phyloP scores from a whole-genome alignment of 1,284 basidiomycete species.

The Ganoderma lucidum region DNA sequence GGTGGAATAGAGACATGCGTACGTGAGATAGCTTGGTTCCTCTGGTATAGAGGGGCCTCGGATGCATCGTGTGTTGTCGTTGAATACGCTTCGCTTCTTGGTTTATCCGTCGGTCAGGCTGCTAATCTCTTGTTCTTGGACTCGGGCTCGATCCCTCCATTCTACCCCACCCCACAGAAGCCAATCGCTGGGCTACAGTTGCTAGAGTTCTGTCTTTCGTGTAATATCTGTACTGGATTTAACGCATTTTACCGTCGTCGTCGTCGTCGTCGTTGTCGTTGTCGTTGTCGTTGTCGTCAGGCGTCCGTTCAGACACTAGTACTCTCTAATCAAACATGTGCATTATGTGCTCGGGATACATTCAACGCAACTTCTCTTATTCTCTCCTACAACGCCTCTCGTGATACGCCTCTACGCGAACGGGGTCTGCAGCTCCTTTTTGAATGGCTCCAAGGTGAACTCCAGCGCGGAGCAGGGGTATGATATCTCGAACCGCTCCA shows the following conservation, averaged over 20 bases:
- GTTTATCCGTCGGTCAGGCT: constrained; percentile 7
- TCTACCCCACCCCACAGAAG: constrained; percentile 14
- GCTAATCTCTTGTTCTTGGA: constrained; percentile 29
- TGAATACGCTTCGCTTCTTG: constrained; percentile 22
- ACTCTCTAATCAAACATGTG: background rate
- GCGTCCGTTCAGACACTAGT: background rate
- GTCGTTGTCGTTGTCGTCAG: background rate
- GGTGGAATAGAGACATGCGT: background rate
- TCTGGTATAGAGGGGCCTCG: background rate
- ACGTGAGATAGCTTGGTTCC: background rate
- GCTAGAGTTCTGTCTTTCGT: constrained; percentile 11
- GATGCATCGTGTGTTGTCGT: background rate
- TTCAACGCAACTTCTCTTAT: constrained; percentile 23
- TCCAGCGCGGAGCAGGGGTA: constrained; percentile 98
- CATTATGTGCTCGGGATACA: background rate
- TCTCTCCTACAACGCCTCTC: background rate
- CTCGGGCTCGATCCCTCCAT: constrained; percentile 13
- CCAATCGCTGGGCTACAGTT: background rate
- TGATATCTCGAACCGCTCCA: constrained; percentile 91
- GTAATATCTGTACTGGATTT: constrained; percentile 8
- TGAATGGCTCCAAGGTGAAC: constrained; percentile 93
- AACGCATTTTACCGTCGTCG: background rate
- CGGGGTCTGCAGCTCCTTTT: constrained; percentile 59
- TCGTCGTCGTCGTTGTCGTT: background rate
- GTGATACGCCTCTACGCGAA: constrained; percentile 28